Evolutionary conservation across 768 basidiomycete species (phyloP).

Genomic region (Suillus clintonianus): DNA sequence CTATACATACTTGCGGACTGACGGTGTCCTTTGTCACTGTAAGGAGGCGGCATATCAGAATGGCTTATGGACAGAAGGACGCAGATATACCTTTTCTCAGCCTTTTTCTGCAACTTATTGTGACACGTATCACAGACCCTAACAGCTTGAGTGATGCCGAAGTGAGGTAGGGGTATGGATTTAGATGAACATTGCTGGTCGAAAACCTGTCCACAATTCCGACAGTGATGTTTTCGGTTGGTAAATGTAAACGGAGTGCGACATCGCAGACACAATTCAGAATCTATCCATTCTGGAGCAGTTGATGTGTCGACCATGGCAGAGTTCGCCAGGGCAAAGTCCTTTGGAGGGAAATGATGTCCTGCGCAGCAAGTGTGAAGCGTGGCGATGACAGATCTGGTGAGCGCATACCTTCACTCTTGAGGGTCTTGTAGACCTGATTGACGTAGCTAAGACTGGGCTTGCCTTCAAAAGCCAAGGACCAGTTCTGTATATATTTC

Average conservation of each 20-base stretch:
- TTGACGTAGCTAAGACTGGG: conserved; percentile 69
- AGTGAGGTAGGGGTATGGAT: conserved; percentile 82
- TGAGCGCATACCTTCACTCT: conserved; percentile 61
- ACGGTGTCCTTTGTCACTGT: conserved; percentile 51
- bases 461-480: conserved; percentile 85
- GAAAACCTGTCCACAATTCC: conserved; percentile 97
- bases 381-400: neutral
- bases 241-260: conserved; percentile 90
- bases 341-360: conserved; percentile 84
- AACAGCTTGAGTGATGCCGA: conserved; percentile 90
- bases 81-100: conserved; percentile 52
- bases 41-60: neutral
- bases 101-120: conserved; percentile 70
- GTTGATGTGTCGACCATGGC: conserved; percentile 91
- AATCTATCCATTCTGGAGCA: conserved; percentile 97
- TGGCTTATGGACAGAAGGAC: neutral
- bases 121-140: conserved; percentile 92
- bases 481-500: conserved; percentile 90
- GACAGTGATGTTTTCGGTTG: conserved; percentile 97
- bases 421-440: conserved; percentile 77
- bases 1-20: conserved; percentile 57
- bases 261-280: conserved; percentile 92
- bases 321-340: conserved; percentile 64
- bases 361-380: conserved; percentile 41
- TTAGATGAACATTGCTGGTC: conserved; percentile 92